Percentiles rank a stretch among this genome's conserved stretches.
Conservation (phyloP, 805 yeast genomes). For the Lipomyces yamanashiensis region DNA sequence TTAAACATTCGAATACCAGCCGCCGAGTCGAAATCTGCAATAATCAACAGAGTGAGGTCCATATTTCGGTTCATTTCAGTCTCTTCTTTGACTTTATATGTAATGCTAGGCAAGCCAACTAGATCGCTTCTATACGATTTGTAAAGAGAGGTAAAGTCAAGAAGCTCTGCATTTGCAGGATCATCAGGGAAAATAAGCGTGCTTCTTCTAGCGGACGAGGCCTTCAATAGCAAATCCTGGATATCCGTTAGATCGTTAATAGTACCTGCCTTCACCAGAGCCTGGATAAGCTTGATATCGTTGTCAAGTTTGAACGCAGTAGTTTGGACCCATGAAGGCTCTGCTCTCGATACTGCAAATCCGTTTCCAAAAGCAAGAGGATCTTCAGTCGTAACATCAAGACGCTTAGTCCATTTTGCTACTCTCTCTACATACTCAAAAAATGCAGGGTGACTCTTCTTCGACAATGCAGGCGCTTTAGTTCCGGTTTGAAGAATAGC, state of each 20-base stretch:
- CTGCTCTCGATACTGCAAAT: constrained; percentile 57
- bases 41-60: constrained; percentile 22
- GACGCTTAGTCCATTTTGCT: constrained; percentile 42
- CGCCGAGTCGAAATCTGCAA: constrained; percentile 30
- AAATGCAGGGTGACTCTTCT: not conserved
- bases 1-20: constrained; percentile 21
- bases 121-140: not conserved
- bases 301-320: constrained; percentile 45
- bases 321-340: constrained; percentile 45
- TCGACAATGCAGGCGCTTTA: constrained; percentile 1
- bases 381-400: constrained; percentile 50
- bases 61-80: constrained; percentile 7
- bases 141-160: constrained; percentile 36
- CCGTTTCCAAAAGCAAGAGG: constrained; percentile 77
- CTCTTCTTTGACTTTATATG: constrained; percentile 4
- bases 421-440: constrained; percentile 19
- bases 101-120: constrained; percentile 29
- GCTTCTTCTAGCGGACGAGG: constrained; percentile 54
- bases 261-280: constrained; percentile 41
- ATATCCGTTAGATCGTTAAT: constrained; percentile 42
- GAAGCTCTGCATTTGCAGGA: constrained; percentile 43
- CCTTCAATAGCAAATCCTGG: constrained; percentile 51
- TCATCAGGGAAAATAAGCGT: constrained; percentile 57
- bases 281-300: constrained; percentile 53
- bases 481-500: constrained; percentile 11